Conservation (phyloP, 2,329 filamentous ascomycete genomes). For the Talaromyces sp. region DNA sequence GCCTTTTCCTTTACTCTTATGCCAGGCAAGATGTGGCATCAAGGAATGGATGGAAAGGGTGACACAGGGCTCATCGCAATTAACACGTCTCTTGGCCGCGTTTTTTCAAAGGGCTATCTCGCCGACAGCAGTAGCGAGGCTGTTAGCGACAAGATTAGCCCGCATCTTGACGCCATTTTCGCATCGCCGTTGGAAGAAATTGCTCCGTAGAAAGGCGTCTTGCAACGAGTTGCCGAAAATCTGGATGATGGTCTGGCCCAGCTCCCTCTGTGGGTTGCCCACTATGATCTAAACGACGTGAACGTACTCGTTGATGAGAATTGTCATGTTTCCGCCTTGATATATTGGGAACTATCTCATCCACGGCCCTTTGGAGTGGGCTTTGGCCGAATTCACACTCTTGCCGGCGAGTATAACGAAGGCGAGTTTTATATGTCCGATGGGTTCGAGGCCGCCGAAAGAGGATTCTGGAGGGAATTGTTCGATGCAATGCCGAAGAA, state of each 20-base stretch:
- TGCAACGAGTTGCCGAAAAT: conserved; percentile 10
- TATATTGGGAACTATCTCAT: conserved; percentile 15
- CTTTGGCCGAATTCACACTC: conserved; percentile 22
- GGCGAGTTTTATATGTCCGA: neutral
- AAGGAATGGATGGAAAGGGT: conserved; percentile 17
- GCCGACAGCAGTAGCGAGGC: conserved; percentile 15
- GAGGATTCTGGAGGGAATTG: neutral
- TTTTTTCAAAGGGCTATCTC: conserved; percentile 19
- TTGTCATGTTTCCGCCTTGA: conserved; percentile 16
- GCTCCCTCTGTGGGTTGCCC: conserved; percentile 13
- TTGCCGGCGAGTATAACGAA: neutral
- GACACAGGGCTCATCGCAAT: conserved; percentile 17
- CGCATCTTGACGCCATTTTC: conserved; percentile 18
- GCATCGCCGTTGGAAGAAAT: conserved; percentile 16
- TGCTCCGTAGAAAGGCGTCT: conserved; percentile 8
- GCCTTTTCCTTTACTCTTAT: conserved; percentile 14
- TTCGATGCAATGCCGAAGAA: neutral
- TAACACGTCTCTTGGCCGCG: conserved; percentile 17
- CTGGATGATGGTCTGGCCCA: conserved; percentile 13
- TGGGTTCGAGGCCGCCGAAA: neutral
- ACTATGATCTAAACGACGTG: conserved; percentile 22
- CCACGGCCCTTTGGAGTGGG: conserved; percentile 18
- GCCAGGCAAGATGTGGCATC: conserved; percentile 18
- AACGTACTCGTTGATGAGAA: conserved; percentile 18
- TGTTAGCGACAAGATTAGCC: conserved; percentile 14